Conservation (phyloP, 805 yeast genomes). For the Lachancea fermentati region DNA sequence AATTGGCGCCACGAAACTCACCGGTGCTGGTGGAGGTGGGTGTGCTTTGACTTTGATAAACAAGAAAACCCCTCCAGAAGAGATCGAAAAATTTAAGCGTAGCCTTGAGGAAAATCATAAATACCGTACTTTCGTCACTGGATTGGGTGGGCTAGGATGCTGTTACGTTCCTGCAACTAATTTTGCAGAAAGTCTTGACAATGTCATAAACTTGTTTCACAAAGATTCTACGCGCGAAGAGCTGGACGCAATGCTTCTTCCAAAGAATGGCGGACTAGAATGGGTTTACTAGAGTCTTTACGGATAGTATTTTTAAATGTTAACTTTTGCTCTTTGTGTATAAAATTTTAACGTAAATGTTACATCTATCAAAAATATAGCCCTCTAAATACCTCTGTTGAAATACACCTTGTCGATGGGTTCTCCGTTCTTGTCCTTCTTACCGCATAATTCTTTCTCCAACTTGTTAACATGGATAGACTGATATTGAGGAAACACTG, state of each 20-base stretch:
- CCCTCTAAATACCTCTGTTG: constrained; percentile 88
- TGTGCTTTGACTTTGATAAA: constrained; percentile 85
- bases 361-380: too few species aligned
- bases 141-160: constrained; percentile 89
- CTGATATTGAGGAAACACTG: constrained; percentile 89
- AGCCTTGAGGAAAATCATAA: constrained; percentile 39
- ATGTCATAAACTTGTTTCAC: constrained; percentile 12
- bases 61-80: constrained; percentile 35
- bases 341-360: constrained; percentile 1
- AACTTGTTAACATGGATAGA: constrained; percentile 50
- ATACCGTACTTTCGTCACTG: constrained; percentile 71
- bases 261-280: constrained; percentile 11
- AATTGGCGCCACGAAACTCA: constrained; percentile 85
- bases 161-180: constrained; percentile 25
- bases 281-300: constrained; percentile 11
- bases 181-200: constrained; percentile 8
- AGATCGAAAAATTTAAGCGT: constrained; percentile 30
- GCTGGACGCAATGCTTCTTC: constrained; percentile 15
- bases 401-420: constrained; percentile 62
- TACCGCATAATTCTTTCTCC: constrained; percentile 57
- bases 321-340: not conserved
- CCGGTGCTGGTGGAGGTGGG: constrained; percentile 99
- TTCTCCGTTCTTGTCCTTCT: constrained; percentile 58
- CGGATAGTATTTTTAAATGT: not conserved
- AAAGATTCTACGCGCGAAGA: constrained; percentile 10